Percentiles rank a stretch among this genome's conserved stretches.
phyloP scores from a whole-genome alignment of 257 asterid genomes.

The Solanum chiquidenum region DNA sequence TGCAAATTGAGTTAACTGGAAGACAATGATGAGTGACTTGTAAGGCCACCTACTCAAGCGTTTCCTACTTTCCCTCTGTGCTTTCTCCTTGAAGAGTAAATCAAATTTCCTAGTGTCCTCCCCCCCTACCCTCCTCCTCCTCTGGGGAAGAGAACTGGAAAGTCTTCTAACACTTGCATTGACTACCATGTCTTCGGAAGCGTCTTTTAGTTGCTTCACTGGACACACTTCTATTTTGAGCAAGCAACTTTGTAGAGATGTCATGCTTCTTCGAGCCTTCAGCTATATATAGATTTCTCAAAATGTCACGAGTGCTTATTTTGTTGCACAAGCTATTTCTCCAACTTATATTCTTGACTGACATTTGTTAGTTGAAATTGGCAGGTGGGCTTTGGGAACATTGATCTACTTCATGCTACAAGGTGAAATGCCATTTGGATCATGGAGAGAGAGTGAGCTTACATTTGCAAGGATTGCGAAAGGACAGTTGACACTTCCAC shows the following conservation, averaged over 20 bases:
- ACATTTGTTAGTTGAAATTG: background rate
- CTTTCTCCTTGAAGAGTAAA: background rate
- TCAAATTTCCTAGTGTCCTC: background rate
- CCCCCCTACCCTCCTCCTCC: background rate
- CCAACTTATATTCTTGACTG: background rate
- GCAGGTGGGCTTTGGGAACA: slow-evolving; percentile 93
- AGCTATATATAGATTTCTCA: background rate
- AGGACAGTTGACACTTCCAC: slow-evolving; percentile 77
- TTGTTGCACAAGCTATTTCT: background rate
- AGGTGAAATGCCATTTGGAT: slow-evolving; percentile 96
- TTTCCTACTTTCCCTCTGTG: background rate
- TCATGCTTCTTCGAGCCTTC: background rate
- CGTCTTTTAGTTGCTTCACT: background rate
- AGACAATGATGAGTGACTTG: background rate
- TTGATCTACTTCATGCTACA: slow-evolving; percentile 88
- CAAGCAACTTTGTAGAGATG: background rate
- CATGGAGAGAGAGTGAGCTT: slow-evolving; percentile 95
- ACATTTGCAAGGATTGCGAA: slow-evolving; percentile 75
- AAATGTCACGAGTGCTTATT: background rate
- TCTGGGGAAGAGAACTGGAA: background rate
- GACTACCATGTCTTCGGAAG: background rate
- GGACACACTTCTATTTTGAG: background rate
- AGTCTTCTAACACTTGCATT: background rate
- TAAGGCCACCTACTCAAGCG: background rate
- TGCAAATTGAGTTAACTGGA: background rate